phyloP scores from a whole-genome alignment of 495 filamentous ascomycete genomes.

The Penicillium soppii region DNA sequence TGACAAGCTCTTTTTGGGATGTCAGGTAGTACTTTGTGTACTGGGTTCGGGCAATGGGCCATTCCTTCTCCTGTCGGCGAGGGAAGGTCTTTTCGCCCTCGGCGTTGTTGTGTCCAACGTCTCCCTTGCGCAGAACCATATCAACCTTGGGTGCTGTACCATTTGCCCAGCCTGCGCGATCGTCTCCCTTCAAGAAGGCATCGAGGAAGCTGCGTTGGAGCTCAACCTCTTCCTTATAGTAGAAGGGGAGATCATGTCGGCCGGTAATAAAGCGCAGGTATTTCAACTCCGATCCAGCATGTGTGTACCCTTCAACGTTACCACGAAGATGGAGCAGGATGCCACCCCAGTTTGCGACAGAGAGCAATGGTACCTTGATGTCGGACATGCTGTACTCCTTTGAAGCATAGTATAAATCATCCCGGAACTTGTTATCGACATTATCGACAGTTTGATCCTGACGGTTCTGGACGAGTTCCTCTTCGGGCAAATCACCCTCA shows the following conservation, averaged over 20 bases:
- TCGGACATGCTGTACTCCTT: slow-evolving; percentile 60
- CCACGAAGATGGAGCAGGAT: slow-evolving; percentile 63
- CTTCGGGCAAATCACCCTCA: slow-evolving; percentile 57
- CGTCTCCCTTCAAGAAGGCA: slow-evolving; percentile 66
- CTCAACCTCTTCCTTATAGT: slow-evolving; percentile 63
- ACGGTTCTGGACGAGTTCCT: slow-evolving; percentile 60
- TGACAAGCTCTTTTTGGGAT: slow-evolving; percentile 32
- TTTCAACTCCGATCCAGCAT: slow-evolving; percentile 60
- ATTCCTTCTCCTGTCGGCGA: slow-evolving; percentile 55
- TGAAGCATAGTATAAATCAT: slow-evolving; percentile 60
- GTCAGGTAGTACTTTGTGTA: slow-evolving; percentile 58
- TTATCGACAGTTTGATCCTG: slow-evolving; percentile 63
- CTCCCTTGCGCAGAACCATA: slow-evolving; percentile 58
- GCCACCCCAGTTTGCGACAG: slow-evolving; percentile 66
- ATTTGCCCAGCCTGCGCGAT: slow-evolving; percentile 57
- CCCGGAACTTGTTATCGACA: slow-evolving; percentile 49
- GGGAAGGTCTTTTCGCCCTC: slow-evolving; percentile 50
- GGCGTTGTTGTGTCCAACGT: slow-evolving; percentile 62
- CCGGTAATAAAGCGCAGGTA: slow-evolving; percentile 67
- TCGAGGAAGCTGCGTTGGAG: slow-evolving; percentile 64
- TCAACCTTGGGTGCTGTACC: slow-evolving; percentile 57
- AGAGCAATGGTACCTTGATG: slow-evolving; percentile 60
- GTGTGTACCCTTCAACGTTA: slow-evolving; percentile 61
- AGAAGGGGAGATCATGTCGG: slow-evolving; percentile 70
- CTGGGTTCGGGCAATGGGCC: slow-evolving; percentile 62